These are phyloP conservation scores for Ploettnerulaceae sp. DNA, from an alignment of 2,329 filamentous ascomycete genomes.

Conservation along the genomic window DNA sequence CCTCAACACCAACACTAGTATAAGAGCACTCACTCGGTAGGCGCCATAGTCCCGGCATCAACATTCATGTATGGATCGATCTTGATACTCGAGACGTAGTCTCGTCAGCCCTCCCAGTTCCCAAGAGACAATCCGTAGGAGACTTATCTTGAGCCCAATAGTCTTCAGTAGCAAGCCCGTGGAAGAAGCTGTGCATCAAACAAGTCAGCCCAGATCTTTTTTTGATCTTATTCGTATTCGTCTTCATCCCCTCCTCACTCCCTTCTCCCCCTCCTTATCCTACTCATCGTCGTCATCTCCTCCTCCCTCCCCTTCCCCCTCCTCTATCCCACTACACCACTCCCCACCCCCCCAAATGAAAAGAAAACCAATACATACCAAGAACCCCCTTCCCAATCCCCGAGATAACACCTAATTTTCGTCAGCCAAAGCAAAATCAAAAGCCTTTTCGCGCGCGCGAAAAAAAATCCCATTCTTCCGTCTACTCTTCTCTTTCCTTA, in stretches of 20 bases:
- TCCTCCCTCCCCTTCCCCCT: neutral
- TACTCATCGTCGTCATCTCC: neutral
- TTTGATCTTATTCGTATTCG: neutral
- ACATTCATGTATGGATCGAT: conserved; percentile 72
- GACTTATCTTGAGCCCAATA: conserved; percentile 68
- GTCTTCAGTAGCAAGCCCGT: conserved; percentile 76
- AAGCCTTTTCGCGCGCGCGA: too few species aligned
- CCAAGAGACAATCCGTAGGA: conserved; percentile 6
- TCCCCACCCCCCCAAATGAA: neutral
- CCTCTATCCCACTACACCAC: neutral
- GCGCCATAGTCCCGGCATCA: conserved; percentile 65
- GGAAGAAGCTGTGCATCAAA: conserved; percentile 52
- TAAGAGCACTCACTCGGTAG: conserved; percentile 48
- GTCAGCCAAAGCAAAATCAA: too few species aligned
- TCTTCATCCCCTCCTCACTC: neutral
- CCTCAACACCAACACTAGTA: too few species aligned
- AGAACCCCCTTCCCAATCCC: conserved; percentile 63
- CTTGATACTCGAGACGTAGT: conserved; percentile 60
- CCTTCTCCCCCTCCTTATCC: neutral
- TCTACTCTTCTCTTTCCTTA: neutral
- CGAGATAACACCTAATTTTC: conserved; percentile 43
- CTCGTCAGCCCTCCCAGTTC: conserved; percentile 30
- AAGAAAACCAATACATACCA: conserved; percentile 42
- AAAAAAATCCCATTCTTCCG: conserved; percentile 2
- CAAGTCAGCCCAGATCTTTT: conserved; percentile 6